These are phyloP conservation scores for Penicillium frequentans DNA, from an alignment of 2,329 filamentous ascomycete genomes.

Conservation along the genomic window DNA sequence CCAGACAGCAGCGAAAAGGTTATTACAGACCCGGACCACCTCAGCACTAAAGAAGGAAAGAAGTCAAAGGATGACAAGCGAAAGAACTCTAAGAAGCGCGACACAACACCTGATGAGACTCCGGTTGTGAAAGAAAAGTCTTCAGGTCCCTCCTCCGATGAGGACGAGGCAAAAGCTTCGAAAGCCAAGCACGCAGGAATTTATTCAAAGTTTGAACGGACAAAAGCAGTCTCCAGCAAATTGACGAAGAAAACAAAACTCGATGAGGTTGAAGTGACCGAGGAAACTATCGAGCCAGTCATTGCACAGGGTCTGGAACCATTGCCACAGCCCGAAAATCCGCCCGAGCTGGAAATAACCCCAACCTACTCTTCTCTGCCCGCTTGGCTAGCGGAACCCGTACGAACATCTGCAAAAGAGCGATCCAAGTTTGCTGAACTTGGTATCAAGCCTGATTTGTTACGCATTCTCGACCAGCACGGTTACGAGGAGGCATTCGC, in stretches of 20 bases:
- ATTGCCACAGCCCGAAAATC: constrained; percentile 68
- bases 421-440: constrained; percentile 64
- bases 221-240: constrained; percentile 22
- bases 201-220: constrained; percentile 42
- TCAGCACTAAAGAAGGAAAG: constrained; percentile 23
- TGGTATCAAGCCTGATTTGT: constrained; percentile 61
- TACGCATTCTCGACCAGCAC: constrained; percentile 64
- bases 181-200: constrained; percentile 38
- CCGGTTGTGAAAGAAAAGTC: constrained; percentile 25
- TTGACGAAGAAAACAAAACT: constrained; percentile 38
- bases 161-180: constrained; percentile 13
- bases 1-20: constrained; percentile 25
- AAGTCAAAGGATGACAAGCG: constrained; percentile 40
- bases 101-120: constrained; percentile 16
- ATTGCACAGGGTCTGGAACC: constrained; percentile 66
- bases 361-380: constrained; percentile 78
- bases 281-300: constrained; percentile 29
- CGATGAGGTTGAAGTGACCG: constrained; percentile 11
- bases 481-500: constrained; percentile 73
- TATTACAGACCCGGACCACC: constrained; percentile 24
- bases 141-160: background rate
- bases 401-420: constrained; percentile 64
- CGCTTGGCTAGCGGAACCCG: constrained; percentile 74
- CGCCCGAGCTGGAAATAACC: constrained; percentile 56
- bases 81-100: constrained; percentile 26